phyloP scores from a whole-genome alignment of 495 filamentous ascomycete species.

The Neurospora pannonica region DNA sequence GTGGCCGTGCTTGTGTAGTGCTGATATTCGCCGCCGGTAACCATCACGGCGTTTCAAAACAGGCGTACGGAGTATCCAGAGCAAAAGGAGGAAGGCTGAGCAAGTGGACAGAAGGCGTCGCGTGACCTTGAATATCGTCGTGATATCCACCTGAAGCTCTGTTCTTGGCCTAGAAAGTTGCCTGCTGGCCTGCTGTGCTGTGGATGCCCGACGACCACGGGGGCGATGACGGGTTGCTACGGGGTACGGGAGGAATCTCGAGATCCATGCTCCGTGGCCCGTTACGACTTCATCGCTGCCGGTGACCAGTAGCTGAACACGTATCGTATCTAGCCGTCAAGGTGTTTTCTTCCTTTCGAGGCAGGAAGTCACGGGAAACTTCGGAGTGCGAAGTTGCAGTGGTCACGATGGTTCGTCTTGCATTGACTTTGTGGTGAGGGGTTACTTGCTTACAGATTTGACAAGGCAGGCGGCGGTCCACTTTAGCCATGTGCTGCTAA shows the following conservation, averaged over 20 bases:
- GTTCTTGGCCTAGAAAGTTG: not conserved
- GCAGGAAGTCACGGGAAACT: not conserved
- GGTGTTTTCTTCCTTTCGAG: not conserved
- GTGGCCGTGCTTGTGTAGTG: not conserved
- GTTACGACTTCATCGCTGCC: not conserved
- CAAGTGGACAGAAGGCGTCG: not conserved
- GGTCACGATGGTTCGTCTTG: not conserved
- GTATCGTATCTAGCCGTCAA: not conserved
- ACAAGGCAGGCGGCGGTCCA: not conserved
- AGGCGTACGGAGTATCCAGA: not conserved
- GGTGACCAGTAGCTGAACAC: not conserved
- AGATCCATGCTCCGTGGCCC: not conserved
- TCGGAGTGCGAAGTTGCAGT: not conserved
- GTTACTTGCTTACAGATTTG: not conserved
- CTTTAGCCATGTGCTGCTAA: not conserved
- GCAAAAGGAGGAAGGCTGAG: not conserved
- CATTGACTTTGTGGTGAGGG: not conserved
- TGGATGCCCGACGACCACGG: not conserved
- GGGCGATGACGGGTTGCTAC: not conserved
- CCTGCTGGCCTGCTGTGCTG: not conserved
- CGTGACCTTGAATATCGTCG: not conserved
- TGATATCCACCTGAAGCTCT: not conserved
- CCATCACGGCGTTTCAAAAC: not conserved
- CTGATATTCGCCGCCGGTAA: not conserved
- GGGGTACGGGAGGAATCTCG: not conserved